These are phyloP conservation scores for Sphaerulina vaccinii DNA, from an alignment of 2,329 filamentous ascomycete genomes.

Conservation along the genomic window DNA sequence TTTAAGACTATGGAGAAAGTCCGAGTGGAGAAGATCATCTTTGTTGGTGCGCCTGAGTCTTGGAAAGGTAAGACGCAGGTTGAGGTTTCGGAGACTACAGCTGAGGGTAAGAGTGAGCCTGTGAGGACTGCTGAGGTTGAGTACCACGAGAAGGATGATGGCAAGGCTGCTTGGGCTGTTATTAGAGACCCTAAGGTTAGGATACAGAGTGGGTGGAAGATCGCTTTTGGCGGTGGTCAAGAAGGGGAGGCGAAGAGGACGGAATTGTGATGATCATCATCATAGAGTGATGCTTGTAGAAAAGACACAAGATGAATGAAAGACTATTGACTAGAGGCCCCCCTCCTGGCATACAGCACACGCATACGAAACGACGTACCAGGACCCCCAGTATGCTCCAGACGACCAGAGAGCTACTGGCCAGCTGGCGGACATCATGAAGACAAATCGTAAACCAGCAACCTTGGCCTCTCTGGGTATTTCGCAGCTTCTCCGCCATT, in stretches of 20 bases:
- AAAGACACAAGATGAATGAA: no score
- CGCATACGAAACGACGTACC: no score
- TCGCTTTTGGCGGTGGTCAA: constrained; percentile 50
- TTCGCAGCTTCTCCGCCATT: no score
- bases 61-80: constrained; percentile 68
- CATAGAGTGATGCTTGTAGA: no score
- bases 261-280: background rate
- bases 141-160: constrained; percentile 54
- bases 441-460: no score
- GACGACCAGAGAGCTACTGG: no score
- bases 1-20: constrained; percentile 77
- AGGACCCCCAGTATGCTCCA: no score
- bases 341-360: no score
- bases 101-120: constrained; percentile 43
- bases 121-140: constrained; percentile 56
- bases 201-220: constrained; percentile 65
- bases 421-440: no score
- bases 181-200: constrained; percentile 62
- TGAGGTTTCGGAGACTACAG: constrained; percentile 64
- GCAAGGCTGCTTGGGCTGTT: constrained; percentile 62
- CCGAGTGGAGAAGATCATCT: constrained; percentile 75
- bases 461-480: no score
- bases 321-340: no score
- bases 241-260: background rate
- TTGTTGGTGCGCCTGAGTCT: constrained; percentile 72